These are phyloP conservation scores for Lasiodiplodia theobromae DNA, from an alignment of 2,329 filamentous ascomycete genomes.

Conservation along the genomic window DNA sequence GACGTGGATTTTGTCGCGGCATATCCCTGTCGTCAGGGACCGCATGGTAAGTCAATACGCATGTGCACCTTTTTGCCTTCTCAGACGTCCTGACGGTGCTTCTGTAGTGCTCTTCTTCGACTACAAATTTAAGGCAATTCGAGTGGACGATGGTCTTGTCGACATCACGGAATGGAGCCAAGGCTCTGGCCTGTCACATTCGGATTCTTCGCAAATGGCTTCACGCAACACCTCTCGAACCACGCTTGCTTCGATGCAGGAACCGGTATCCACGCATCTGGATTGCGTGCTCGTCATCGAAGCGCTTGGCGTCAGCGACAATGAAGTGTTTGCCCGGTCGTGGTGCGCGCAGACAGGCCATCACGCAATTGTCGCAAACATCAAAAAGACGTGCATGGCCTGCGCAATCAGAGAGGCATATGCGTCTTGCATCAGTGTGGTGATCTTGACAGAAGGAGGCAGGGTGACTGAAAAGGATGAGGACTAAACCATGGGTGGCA, in stretches of 20 bases:
- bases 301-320: slow-evolving; percentile 75
- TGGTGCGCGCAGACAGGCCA: slow-evolving; percentile 81
- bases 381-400: slow-evolving; percentile 73
- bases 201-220: slow-evolving; percentile 32
- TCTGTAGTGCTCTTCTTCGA: slow-evolving; percentile 71
- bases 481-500: slow-evolving; percentile 7
- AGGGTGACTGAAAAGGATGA: slow-evolving; percentile 55
- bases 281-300: slow-evolving; percentile 75
- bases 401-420: slow-evolving; percentile 79
- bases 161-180: slow-evolving; percentile 70
- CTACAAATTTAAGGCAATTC: slow-evolving; percentile 66
- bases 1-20: slow-evolving; percentile 52
- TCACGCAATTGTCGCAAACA: slow-evolving; percentile 73
- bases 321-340: slow-evolving; percentile 76
- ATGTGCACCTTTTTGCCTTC: too few species aligned
- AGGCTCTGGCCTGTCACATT: background rate
- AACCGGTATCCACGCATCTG: slow-evolving; percentile 46
- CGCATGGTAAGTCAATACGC: slow-evolving; percentile 44
- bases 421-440: slow-evolving; percentile 74
- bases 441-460: slow-evolving; percentile 65
- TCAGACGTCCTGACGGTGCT: slow-evolving; percentile 26
- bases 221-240: slow-evolving; percentile 37
- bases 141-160: slow-evolving; percentile 68
- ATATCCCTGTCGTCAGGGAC: slow-evolving; percentile 51
- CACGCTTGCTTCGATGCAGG: slow-evolving; percentile 30